Evolutionary conservation across 2,329 filamentous ascomycete genomes (phyloP), one percentile per base, ranked within the genome.

Genomic region (Fusarium neocosmosporiellum): DNA sequence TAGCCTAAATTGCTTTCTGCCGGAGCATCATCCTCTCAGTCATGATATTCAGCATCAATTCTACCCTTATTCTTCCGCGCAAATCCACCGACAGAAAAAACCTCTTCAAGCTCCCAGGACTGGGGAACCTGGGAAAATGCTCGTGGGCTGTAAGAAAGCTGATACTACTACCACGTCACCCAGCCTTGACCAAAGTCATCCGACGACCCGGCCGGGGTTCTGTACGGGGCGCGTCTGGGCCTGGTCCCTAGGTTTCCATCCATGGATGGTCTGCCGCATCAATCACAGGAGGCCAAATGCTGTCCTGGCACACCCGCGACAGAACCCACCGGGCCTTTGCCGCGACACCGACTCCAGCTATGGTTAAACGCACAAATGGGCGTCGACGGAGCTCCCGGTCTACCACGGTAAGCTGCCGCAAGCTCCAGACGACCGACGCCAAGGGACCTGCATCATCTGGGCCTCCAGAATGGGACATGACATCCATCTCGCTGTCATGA

Each of bases 291-390:
- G 50, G 36, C 27, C 54, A 55, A 65, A 60, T 46, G 22, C 53
- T 67, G 18, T 46, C 29, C 27, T 53, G 54, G 39, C 36, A 55
- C 41, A 39, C 55, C 59, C 24, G 39, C 29, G 41, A 36, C 31
- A 29, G 29, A 66, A 22, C 29, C 64, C 59, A 63, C 70, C 57
- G 54, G 55, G 58, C 54, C 36, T 57, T 70, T 68, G 46, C 59
- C 64, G 58, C 65, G 60, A 60, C 31, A 55, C 50, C 63, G 58
- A 66, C 63, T 70, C 62, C 63, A 48, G 60, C 22, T 31, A 31
- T 29, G 37, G 43, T 41, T 74, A 78, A 72, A 78, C 73, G 78
- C 78, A 74, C 78, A 78, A 79, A 79, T 79, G 54, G 65, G 72
- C 72, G 41, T 69, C 29, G 55, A 20, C 48, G 48, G 50, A 58